These are phyloP conservation scores for Sphagnum fallax DNA, from an alignment of 228 moss, liverwort and hornwort genomes.

Conservation along the genomic window DNA sequence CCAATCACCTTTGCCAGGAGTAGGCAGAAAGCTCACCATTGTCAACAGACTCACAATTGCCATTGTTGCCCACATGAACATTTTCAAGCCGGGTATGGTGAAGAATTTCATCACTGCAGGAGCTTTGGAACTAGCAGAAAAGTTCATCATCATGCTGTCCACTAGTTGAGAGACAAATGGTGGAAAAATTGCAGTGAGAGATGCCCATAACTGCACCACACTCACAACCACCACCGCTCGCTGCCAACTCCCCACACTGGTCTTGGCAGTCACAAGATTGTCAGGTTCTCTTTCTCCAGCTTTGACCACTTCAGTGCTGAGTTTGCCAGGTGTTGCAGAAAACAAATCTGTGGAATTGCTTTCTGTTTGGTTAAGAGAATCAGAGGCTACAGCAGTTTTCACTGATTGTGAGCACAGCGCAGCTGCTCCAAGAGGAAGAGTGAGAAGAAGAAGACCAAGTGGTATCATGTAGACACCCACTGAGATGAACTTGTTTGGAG, in stretches of 20 bases:
- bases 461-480: constrained; percentile 92
- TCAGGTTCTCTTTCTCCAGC: constrained; percentile 3
- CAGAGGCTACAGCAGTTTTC: constrained; percentile 18
- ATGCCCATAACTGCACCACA: constrained; percentile 63
- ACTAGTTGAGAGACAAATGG: constrained; percentile 43
- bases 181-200: constrained; percentile 43
- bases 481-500: constrained; percentile 78
- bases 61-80: constrained; percentile 5
- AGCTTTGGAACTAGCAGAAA: constrained; percentile 26
- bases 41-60: constrained; percentile 19
- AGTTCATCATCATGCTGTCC: constrained; percentile 27
- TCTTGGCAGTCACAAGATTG: constrained; percentile 12
- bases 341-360: neutral
- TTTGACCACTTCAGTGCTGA: neutral
- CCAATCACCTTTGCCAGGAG: constrained; percentile 31
- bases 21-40: constrained; percentile 5
- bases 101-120: constrained; percentile 30
- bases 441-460: constrained; percentile 76
- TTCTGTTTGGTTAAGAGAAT: constrained; percentile 3
- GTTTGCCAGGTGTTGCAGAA: neutral
- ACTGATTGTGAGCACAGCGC: constrained; percentile 57
- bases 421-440: constrained; percentile 81
- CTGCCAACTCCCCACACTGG: constrained; percentile 49
- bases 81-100: constrained; percentile 20
- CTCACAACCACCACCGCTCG: constrained; percentile 56